Evolutionary conservation across 768 basidiomycete genomes (phyloP).

Genomic region (Mrakia blollopis): DNA sequence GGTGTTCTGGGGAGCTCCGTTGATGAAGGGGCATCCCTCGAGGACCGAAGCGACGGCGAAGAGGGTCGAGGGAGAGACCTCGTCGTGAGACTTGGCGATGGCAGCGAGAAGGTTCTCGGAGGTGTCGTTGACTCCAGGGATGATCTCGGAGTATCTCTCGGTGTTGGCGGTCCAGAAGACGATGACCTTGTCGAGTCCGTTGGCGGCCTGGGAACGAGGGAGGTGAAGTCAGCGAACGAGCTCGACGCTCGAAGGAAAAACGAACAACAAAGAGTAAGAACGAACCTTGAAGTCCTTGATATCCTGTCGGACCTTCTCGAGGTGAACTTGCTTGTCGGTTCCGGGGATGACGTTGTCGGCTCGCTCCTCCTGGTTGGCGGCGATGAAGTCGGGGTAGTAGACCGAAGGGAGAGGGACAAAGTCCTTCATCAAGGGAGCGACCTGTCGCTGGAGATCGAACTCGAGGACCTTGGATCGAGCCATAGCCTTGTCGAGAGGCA

Average conservation of each 20-base stretch:
- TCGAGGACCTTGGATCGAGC: slow-evolving; percentile 85
- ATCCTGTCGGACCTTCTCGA: slow-evolving; percentile 86
- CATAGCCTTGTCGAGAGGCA: slow-evolving; percentile 87
- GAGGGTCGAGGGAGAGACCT: slow-evolving; percentile 92
- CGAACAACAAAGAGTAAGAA: not conserved
- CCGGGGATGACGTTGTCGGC: slow-evolving; percentile 91
- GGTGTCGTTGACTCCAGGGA: slow-evolving; percentile 92
- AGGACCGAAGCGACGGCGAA: slow-evolving; percentile 95
- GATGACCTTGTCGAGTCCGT: slow-evolving; percentile 78
- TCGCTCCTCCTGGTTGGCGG: slow-evolving; percentile 92
- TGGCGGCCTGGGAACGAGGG: slow-evolving; percentile 45
- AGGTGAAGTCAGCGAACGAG: not conserved
- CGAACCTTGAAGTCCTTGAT: slow-evolving; percentile 84
- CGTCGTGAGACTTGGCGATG: slow-evolving; percentile 77
- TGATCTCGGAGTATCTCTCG: slow-evolving; percentile 92
- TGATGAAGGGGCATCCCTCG: slow-evolving; percentile 91
- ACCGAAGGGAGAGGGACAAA: slow-evolving; percentile 74
- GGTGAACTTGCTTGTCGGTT: slow-evolving; percentile 77
- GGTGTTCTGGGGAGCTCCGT: slow-evolving; percentile 98
- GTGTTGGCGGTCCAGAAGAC: slow-evolving; percentile 99
- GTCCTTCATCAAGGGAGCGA: slow-evolving; percentile 74
- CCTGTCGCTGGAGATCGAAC: slow-evolving; percentile 94
- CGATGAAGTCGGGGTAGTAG: slow-evolving; percentile 90
- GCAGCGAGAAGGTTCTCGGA: slow-evolving; percentile 76
- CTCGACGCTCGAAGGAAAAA: not conserved